Percentiles rank a stretch among this genome's conserved stretches.
phyloP scores from a whole-genome alignment of 2,329 filamentous ascomycete species.

The Epichloe uncinata region DNA sequence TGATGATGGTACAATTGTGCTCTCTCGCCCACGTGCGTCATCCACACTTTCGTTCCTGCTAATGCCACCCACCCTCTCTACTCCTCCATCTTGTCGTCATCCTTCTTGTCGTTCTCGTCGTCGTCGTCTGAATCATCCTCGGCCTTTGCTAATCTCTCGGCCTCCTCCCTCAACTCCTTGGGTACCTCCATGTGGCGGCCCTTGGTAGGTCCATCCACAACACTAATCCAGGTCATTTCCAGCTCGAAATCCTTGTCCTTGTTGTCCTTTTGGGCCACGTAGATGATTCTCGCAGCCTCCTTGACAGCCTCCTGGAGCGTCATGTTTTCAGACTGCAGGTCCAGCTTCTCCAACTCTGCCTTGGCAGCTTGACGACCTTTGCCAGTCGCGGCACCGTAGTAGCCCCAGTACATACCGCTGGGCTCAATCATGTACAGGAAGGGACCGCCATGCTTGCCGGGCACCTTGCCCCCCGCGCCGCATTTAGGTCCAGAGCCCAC shows the following conservation, averaged over 20 bases:
- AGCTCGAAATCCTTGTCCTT: conserved; percentile 99
- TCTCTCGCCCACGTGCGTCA: conserved; percentile 6
- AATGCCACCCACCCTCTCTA: conserved; percentile 28
- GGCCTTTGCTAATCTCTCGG: conserved; percentile 84
- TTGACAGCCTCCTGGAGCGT: conserved; percentile 81
- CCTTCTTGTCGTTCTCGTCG: conserved; percentile 52
- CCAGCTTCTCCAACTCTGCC: conserved; percentile 95
- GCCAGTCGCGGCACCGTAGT: conserved; percentile 94
- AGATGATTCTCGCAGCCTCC: conserved; percentile 93
- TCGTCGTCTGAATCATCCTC: conserved; percentile 79
- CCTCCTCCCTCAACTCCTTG: conserved; percentile 79
- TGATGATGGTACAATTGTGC: conserved; percentile 24
- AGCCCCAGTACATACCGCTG: conserved; percentile 94
- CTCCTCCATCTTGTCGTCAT: conserved; percentile 81
- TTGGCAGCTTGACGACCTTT: conserved; percentile 96
- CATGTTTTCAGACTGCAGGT: conserved; percentile 64
- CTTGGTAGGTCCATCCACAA: conserved; percentile 72
- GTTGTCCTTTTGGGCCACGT: conserved; percentile 94
- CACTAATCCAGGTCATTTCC: conserved; percentile 98
- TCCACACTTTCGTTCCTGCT: not conserved
- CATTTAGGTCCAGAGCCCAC: conserved; percentile 68
- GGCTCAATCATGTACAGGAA: conserved; percentile 99
- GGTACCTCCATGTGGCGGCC: conserved; percentile 89
- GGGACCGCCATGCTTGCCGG: conserved; percentile 68
- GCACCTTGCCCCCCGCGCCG: conserved; percentile 73